A percentile compares a stretch with the other conserved stretches of the same genome.
These are phyloP conservation scores for Coemansia sp. DNA, from an alignment of 192 early-diverging fungal genomes.

Conservation along the genomic window DNA sequence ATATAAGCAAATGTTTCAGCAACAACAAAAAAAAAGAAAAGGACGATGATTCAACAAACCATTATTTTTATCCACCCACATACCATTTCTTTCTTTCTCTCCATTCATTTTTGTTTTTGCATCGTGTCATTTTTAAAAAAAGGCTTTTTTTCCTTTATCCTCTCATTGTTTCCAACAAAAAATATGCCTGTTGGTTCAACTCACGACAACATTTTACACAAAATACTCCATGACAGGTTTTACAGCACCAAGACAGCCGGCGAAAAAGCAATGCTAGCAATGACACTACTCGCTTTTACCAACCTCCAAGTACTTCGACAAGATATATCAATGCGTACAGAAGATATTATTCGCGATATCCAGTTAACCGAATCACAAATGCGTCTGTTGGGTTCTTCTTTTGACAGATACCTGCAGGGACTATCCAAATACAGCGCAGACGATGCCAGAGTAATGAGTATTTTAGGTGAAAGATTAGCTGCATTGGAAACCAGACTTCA, in stretches of 20 bases:
- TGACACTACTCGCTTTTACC: slow-evolving; percentile 20
- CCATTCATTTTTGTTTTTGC: too few species aligned
- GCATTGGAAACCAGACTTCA: slow-evolving; percentile 24
- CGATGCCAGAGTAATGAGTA: slow-evolving; percentile 18
- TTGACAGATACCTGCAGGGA: slow-evolving; percentile 19
- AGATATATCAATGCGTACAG: slow-evolving; percentile 13
- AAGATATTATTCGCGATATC: slow-evolving; percentile 21
- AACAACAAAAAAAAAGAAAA: too few species aligned
- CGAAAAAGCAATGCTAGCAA: slow-evolving; percentile 25
- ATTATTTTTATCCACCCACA: too few species aligned
- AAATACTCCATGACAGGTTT: slow-evolving; percentile 33
- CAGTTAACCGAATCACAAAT: slow-evolving; percentile 31
- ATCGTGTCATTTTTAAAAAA: neutral
- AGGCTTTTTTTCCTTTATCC: slow-evolving; percentile 16
- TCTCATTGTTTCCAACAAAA: neutral
- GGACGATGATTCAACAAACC: too few species aligned
- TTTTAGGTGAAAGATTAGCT: slow-evolving; percentile 10
- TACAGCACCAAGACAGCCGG: slow-evolving; percentile 15
- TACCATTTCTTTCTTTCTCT: too few species aligned
- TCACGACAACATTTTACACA: slow-evolving; percentile 34
- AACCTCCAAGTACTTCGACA: slow-evolving; percentile 21
- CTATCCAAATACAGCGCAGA: slow-evolving; percentile 6
- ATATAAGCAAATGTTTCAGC: too few species aligned
- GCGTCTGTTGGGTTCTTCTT: neutral
- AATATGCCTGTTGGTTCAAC: slow-evolving; percentile 16